Base-by-base conservation (phyloP, 1,284 basidiomycete species). In the Tetrapyrgos nigripes region DNA sequence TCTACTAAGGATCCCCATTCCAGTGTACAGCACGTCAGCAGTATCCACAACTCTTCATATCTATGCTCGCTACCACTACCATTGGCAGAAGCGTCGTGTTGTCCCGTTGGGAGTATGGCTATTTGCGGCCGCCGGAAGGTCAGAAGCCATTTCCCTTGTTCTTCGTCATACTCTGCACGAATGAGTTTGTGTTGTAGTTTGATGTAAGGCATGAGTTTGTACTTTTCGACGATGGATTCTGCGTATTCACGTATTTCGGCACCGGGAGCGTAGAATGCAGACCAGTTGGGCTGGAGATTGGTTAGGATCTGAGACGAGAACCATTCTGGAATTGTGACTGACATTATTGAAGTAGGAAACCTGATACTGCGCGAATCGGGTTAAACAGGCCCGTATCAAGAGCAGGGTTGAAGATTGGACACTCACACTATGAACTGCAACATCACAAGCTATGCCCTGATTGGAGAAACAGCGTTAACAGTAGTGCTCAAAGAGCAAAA, bases 181-280 rank as follows among this genome's bases (percentile, higher is more conserved):
- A 76, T 71, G 52, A 89, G 71, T 58, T 82, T 80, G 68, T 87
- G 85, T 5, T 75, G 73, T 11, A 86, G 78, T 53, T 82, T 82
- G 64, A 87, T 82, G 66, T 80, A 81, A 3, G 76, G 77, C 55
- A 76, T 70, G 33, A 89, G 75, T 55, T 83, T 79, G 70, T 85
- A 87, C 66, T 85, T 87, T 27, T 85, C 81, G 9, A 81, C 83
- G 19, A 86, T 75, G 35, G 72, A 69, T 56, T 83, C 75, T 27
- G 88, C 68, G 65, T 88, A 85, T 2, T 69, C 67, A 28, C 73
- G 79, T 46, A 88, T 87, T 68, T 89, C 86, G 3, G 78, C 70
- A 1, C 85, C 85, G 3, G 82, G 74, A 2, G 85, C 79, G 60
- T 85, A 88, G 69, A 86, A 87, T 14, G 78, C 67, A 5, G 84